These are phyloP conservation scores for Domatiomyces globalis DNA, from an alignment of 2,329 filamentous ascomycete genomes.

Conservation along the genomic window DNA sequence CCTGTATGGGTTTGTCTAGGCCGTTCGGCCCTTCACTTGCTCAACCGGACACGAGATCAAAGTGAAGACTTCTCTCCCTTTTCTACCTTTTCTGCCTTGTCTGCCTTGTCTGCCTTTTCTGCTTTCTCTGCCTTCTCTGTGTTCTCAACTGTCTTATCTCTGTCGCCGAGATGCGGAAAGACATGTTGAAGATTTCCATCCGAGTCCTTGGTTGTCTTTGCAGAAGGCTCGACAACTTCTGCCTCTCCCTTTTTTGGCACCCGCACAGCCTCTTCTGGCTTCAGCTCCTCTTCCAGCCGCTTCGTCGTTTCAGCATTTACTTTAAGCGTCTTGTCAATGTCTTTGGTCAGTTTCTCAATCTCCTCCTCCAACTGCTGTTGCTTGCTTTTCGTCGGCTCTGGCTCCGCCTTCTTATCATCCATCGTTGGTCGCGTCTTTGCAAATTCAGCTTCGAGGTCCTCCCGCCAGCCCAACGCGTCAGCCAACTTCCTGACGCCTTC, in stretches of 20 bases:
- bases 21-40: neutral
- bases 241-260: neutral
- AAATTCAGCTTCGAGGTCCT: constrained; percentile 71
- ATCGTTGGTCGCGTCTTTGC: constrained; percentile 49
- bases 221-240: neutral
- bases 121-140: constrained; percentile 4
- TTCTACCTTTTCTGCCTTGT: constrained; percentile 2
- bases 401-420: constrained; percentile 32
- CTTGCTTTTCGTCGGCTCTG: constrained; percentile 29
- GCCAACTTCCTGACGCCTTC: constrained; percentile 65
- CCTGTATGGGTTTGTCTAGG: neutral
- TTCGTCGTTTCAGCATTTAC: constrained; percentile 27
- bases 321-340: constrained; percentile 42
- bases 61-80: constrained; percentile 15
- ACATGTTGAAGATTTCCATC: constrained; percentile 10
- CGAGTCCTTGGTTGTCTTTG: constrained; percentile 2
- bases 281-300: constrained; percentile 19
- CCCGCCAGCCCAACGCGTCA: constrained; percentile 65
- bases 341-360: constrained; percentile 43
- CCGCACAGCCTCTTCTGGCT: neutral
- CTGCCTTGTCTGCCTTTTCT: constrained; percentile 10
- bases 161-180: constrained; percentile 12
- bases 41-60: constrained; percentile 1
- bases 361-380: constrained; percentile 46
- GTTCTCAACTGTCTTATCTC: constrained; percentile 8